Evolutionary conservation across 108 stramenopile species (phyloP), one percentile per base, ranked within the genome.

Genomic region (Cyclostephanos tholiformis): DNA sequence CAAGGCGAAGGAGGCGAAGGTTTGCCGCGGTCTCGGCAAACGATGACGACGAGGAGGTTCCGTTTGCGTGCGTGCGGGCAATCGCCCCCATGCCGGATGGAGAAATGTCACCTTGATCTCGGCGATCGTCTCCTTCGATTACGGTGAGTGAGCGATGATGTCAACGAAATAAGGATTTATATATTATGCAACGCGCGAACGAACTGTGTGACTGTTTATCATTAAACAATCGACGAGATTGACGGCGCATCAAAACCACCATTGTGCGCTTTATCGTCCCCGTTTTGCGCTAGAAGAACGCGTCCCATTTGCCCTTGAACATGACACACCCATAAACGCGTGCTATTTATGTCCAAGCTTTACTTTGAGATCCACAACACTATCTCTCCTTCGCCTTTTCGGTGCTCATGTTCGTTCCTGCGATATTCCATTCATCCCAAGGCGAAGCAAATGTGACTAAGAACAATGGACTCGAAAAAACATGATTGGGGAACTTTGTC

Each of bases 301-400:
- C 84, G 84, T 84, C 75, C 63, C 71, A 22, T 79, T 84, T 84
- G 84, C 84, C 84, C 79, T 82, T 82, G 83, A 23, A 67, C 63
- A 74, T 74, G 71, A 78, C 65, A 74, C 55, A 59, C 3, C 14
- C 44, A 16, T 14, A 46, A 0, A 41, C 48, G 29, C 32, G 61
- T 64, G 44, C 63, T 62, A 71, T 83, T 75, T 68, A 58, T 64
- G 68, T 80, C 43, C 68, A 70, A 76, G 82, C 82, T 83, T 83
- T 79, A 79, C 71, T 61, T 59, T 53, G 53, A 63, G 78, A 83
- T 79, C 82, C 82, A 83, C 82, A 83, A 75, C 52, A 19, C 5
- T 55, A 8, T 55, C 23, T n/a, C 52, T 12, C 16, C 16, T 46
- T 14, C 2, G 12, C 0, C 7, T 25, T 13, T 26, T 55, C 1